A percentile compares a stretch with the other conserved stretches of the same genome.
Conservation (phyloP, 2,329 filamentous ascomycete species). For the Pseudogymnoascus sp. region DNA sequence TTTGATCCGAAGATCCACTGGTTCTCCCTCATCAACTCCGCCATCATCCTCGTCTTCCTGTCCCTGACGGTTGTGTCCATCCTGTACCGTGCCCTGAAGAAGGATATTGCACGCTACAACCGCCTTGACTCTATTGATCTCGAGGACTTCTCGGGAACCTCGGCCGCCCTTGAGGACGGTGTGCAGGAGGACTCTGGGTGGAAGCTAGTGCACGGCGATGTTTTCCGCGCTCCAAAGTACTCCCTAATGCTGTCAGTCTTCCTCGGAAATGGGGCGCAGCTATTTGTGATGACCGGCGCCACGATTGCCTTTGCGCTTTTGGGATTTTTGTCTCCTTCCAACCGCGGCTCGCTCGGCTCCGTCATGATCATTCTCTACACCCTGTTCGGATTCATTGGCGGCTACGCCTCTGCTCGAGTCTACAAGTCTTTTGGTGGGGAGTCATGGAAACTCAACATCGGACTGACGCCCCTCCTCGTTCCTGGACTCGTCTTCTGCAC, state of each 20-base stretch:
- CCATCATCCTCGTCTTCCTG: slow-evolving; percentile 88
- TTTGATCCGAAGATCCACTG: slow-evolving; percentile 98
- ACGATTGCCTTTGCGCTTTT: slow-evolving; percentile 91
- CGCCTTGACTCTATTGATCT: slow-evolving; percentile 84
- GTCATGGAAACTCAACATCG: slow-evolving; percentile 89
- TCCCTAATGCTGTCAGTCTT: slow-evolving; percentile 81
- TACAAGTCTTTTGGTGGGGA: slow-evolving; percentile 95
- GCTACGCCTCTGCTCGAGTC: slow-evolving; percentile 80
- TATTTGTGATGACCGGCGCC: slow-evolving; percentile 95
- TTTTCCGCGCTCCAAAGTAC: slow-evolving; percentile 81
- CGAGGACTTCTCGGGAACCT: slow-evolving; percentile 78
- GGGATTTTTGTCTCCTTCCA: slow-evolving; percentile 91
- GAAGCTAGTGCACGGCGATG: slow-evolving; percentile 97
- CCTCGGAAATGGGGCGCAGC: slow-evolving; percentile 86
- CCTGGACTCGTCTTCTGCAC: slow-evolving; percentile 77
- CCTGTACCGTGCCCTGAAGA: slow-evolving; percentile 76
- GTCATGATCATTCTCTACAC: slow-evolving; percentile 93
- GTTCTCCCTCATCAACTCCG: slow-evolving; percentile 96
- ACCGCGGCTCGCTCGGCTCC: slow-evolving; percentile 87
- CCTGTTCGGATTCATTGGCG: slow-evolving; percentile 83
- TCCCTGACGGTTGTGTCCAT: slow-evolving; percentile 91
- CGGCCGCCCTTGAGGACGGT: slow-evolving; percentile 73
- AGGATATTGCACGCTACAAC: slow-evolving; percentile 96
- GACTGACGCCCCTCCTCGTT: slow-evolving; percentile 76
- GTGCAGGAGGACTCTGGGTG: slow-evolving; percentile 97